phyloP scores from a whole-genome alignment of 768 basidiomycete genomes.

The Tephrocybe rancida region DNA sequence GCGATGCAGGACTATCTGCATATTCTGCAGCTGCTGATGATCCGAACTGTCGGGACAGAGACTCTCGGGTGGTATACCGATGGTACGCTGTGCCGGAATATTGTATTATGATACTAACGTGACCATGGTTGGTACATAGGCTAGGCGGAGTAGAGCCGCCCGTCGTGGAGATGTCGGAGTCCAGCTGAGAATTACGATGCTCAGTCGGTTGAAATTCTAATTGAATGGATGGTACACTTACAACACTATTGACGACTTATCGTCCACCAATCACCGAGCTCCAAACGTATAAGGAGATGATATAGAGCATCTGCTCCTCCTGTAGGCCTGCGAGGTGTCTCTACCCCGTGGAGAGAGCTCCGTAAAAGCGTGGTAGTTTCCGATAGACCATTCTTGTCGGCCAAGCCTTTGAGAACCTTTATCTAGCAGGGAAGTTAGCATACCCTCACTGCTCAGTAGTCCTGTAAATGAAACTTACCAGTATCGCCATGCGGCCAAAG shows the following conservation, averaged over 20 bases:
- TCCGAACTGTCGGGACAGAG: slow-evolving; percentile 37
- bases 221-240: no score
- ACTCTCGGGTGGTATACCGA: slow-evolving; percentile 42
- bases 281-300: slow-evolving; percentile 55
- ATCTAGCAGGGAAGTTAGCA: slow-evolving; percentile 39
- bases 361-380: slow-evolving; percentile 24
- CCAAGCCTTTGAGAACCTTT: slow-evolving; percentile 53
- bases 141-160: slow-evolving; percentile 34
- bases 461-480: slow-evolving; percentile 51
- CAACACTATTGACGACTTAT: slow-evolving; percentile 13
- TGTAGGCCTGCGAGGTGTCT: slow-evolving; percentile 32
- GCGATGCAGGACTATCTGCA: slow-evolving; percentile 36
- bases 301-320: slow-evolving; percentile 58
- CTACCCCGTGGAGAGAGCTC: slow-evolving; percentile 26
- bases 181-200: no score
- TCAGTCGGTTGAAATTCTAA: no score
- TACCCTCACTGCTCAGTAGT: background rate
- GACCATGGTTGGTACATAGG: slow-evolving; percentile 18
- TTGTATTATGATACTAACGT: background rate
- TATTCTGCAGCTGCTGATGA: slow-evolving; percentile 42
- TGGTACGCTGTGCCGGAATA: slow-evolving; percentile 28
- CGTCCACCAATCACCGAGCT: slow-evolving; percentile 63
- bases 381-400: slow-evolving; percentile 48
- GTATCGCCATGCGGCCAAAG: slow-evolving; percentile 49
- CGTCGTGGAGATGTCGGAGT: slow-evolving; percentile 6